Evolutionary conservation across 139 green algal genomes (phyloP).

Genomic region (Auxenochlorella pyrenoidosa): DNA sequence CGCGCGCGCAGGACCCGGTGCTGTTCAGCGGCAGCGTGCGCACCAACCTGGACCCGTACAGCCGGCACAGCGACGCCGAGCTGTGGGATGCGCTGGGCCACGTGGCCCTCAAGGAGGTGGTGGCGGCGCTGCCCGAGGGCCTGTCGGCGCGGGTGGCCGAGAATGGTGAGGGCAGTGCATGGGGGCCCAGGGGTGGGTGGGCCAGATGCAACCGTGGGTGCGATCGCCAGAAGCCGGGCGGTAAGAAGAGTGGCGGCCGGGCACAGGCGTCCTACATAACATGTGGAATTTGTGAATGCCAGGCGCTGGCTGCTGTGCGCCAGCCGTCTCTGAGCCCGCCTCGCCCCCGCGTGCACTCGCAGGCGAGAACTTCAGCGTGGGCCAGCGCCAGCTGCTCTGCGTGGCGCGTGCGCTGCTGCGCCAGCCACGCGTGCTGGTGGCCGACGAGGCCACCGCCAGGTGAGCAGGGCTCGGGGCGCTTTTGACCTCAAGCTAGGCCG

Average conservation of each 20-base stretch:
- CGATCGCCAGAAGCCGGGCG: too few relatives aligned
- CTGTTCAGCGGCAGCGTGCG: constrained; percentile 92
- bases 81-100: constrained; percentile 83
- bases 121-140: constrained; percentile 39
- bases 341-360: not conserved
- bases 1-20: constrained; percentile 80
- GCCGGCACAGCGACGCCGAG: constrained; percentile 68
- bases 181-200: not conserved
- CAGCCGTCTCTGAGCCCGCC: not conserved
- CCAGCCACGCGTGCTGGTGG: constrained; percentile 81
- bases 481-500: too few relatives aligned
- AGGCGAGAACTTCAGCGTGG: constrained; percentile 85
- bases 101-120: constrained; percentile 71
- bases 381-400: constrained; percentile 95
- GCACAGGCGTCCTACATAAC: too few relatives aligned
- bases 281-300: not conserved
- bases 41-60: constrained; percentile 94
- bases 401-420: constrained; percentile 88
- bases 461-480: not conserved
- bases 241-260: too few relatives aligned
- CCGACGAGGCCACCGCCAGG: constrained; percentile 93
- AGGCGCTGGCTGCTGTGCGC: not conserved
- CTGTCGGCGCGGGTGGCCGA: constrained; percentile 76
- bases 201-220: not conserved
- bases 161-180: constrained; percentile 1